Base-by-base conservation (phyloP, 805 yeast species). In the Kazachstania taianensis region DNA sequence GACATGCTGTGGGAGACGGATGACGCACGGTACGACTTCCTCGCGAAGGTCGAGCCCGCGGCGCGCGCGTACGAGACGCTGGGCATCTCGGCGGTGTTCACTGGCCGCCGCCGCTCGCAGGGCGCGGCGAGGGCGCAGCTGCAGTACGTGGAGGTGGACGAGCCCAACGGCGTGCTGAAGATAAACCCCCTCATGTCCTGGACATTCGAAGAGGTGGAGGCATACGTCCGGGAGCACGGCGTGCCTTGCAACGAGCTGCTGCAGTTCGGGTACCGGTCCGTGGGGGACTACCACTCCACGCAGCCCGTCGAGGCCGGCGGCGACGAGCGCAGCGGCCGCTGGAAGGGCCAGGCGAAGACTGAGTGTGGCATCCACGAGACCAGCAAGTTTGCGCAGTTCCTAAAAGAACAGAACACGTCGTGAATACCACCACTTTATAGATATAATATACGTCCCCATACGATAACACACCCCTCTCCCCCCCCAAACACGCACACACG, bases 231-330 rank as follows among this genome's bases (percentile, higher is more conserved):
- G 40, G 68, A 65, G 25, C 63, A 85, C 54, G 47, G 72, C 9
- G 95, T 87, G 10, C 96, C 96, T 3, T 84, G 81, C 61, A 89
- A 89, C 53, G 85, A 73, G 42, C 66, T 89, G 23, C 63, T 89
- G 25, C 89, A 86, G 57, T 63, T 76, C 38, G 96, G 96, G 1
- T 89, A 87, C 60, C 78, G 85, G 51, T 83, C 95, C 1, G 73
- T 89, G 12, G 97, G 97, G 1, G 97, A 89, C 58, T 89, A 87
- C 73, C 97, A 89, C 58, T 83, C 94, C 1, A 89, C 97, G 0
- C 75, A 62, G 20, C 96, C 97, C 2, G 94, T 84, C 8, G 70
- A 64, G 6, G 95, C 81, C 30, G 95, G 94, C 7, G 96, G 85
- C 54, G 96, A 89, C 53, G 97, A 89, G 58, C 72, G 97, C 45